These are phyloP conservation scores for Haplosporangium gracile DNA, from an alignment of 192 early-diverging fungal species.

Conservation along the genomic window DNA sequence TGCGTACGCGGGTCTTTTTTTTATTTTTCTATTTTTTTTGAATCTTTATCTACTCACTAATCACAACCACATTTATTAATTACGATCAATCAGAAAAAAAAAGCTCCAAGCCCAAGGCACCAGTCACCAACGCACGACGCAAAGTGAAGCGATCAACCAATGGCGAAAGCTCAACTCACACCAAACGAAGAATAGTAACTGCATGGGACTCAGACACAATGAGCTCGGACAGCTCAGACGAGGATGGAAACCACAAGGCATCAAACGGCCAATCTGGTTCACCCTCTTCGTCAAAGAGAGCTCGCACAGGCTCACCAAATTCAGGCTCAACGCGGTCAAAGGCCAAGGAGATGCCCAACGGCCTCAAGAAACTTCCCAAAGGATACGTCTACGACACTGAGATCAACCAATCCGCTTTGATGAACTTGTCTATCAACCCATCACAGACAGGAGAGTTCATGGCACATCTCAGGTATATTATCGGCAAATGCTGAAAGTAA, in stretches of 20 bases:
- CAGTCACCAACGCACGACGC: slow-evolving; percentile 27
- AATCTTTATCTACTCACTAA: neutral
- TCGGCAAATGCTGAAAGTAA: too few relatives aligned
- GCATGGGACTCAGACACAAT: slow-evolving; percentile 37
- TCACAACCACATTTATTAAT: neutral
- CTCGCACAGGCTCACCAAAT: slow-evolving; percentile 33
- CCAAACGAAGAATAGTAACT: slow-evolving; percentile 11
- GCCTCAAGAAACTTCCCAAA: slow-evolving; percentile 35
- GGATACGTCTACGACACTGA: slow-evolving; percentile 42
- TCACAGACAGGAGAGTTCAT: slow-evolving; percentile 31
- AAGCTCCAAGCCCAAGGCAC: neutral
- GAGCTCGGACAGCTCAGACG: slow-evolving; percentile 44
- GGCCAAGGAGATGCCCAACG: slow-evolving; percentile 24
- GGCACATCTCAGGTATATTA: slow-evolving; percentile 24
- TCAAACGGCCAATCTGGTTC: neutral
- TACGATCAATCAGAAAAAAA: neutral
- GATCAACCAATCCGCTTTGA: slow-evolving; percentile 27
- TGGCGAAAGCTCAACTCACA: neutral
- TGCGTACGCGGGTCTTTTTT: neutral
- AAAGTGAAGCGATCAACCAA: slow-evolving; percentile 14
- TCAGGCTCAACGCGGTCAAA: slow-evolving; percentile 4
- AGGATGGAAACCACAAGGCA: neutral
- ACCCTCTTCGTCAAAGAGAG: slow-evolving; percentile 24
- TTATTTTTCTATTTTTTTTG: neutral
- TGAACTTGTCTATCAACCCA: slow-evolving; percentile 31